Base-by-base conservation (phyloP, 1,139 yeast genomes). In the Geotrichum cucujoidarum region DNA sequence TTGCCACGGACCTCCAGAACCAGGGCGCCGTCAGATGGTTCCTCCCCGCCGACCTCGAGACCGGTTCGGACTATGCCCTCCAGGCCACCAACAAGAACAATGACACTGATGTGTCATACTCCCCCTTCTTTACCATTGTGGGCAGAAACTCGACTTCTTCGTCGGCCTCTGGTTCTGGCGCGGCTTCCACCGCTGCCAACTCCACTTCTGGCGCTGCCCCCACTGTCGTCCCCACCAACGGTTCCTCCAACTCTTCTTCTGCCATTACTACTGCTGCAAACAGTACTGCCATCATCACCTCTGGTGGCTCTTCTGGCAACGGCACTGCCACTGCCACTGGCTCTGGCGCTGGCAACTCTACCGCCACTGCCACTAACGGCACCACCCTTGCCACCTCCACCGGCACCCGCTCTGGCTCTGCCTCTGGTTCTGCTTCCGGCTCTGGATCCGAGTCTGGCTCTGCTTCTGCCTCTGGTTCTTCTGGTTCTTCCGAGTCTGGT, bases 1-100 rank as follows among this genome's bases (percentile, higher is more conserved):
- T 68, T 55, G 65, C 66, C 51, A 52, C 57, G 47, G 51, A 57
- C 48, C 53, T 67, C 42, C 49, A 58, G 46, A 68, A 68, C 63
- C 59, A 60, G 45, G 72, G 72, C 49, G 62, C 66, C 40, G 71
- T 67, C 42, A 55, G 60, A 50, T 68, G 72, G 72, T 51, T 54
- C 40, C 59, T 68, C 39, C 72, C 72, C 43, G 47, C 46, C 40
- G 52, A 57, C 35, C 43, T 68, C 37, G 47, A 50, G 33, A 49
- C 63, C 43, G 71, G 70, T 34, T 31, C 43, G 34, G 55, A 60
- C 52, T 68, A 68, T 57, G 65, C 69, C 39, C 54, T 68, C 37
- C 64, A 60, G 55, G 66, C 67, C 46, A 54, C 55, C 35, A 55
- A 59, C 48, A 62, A 59, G 39, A 61, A 60, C 45, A 56, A 58